Base-by-base conservation (phyloP, 306 rosid genomes). In the Ziziphus jujuba region DNA sequence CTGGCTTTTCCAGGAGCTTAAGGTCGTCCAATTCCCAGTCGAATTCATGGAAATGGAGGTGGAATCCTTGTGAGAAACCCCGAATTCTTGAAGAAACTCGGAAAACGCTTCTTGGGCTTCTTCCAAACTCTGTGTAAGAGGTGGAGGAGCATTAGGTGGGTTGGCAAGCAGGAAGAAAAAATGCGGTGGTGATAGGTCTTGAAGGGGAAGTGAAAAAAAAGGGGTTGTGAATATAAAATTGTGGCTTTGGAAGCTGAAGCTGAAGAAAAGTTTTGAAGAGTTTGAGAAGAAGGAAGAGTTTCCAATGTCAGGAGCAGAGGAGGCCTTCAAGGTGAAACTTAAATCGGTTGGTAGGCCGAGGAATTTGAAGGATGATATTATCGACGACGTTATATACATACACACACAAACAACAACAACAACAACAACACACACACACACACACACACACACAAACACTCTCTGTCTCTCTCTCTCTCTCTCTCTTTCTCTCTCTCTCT, bases 21-120 rank as follows among this genome's bases (percentile, higher is more conserved):
- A 81, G 71, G 65, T 90, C 96, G 35, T 88, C 98, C 91, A 88
- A 75, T 43, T 90, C 96, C 74, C 57, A 0, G 93, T 89, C 7
- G 84, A 81, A 25, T 84, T 85, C 54, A 74, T 67, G 0, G 87
- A 76, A 13, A 93, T 80, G 43, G 55, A 82, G 23, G 52, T 21
- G 4, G 97, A 79, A 13, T 87, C 90, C 5, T 66, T 84, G 73
- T 63, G 76, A 0, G 90, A 83, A 19, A 85, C 77, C 17, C 97
- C 95, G 19, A 78, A 78, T 31, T 76, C 72, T 22, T 20, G 79
- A 47, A 93, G 87, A 69, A 70, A 72, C 28, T 50, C 76, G 14
- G 90, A 81, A 65, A 93, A 55, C 2, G 89, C 91, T 17, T 23
- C 65, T 33, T 74, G 89, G 40, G 85, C 98, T 43, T 74, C 79